phyloP scores from a whole-genome alignment of 2,329 filamentous ascomycete genomes.

The Aspergillus aculeatus region DNA sequence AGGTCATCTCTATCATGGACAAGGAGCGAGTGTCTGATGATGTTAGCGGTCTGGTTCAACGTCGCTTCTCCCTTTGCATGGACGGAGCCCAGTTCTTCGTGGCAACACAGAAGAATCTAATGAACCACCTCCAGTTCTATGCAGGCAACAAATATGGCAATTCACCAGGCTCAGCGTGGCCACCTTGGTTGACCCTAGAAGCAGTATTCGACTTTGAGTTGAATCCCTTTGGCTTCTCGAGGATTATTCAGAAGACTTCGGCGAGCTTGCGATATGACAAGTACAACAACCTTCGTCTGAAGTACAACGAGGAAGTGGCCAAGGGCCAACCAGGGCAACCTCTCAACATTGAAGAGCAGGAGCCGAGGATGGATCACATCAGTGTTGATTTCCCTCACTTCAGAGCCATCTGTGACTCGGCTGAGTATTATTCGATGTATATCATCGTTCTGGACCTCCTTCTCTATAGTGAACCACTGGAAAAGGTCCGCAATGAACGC shows the following conservation, averaged over 20 bases:
- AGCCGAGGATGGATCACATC: slow-evolving; percentile 89
- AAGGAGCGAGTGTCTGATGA: slow-evolving; percentile 88
- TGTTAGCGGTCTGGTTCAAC: slow-evolving; percentile 92
- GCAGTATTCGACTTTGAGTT: slow-evolving; percentile 96
- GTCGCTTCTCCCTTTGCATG: slow-evolving; percentile 90
- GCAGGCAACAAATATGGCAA: slow-evolving; percentile 91
- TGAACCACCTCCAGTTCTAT: slow-evolving; percentile 85
- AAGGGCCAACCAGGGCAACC: slow-evolving; percentile 54
- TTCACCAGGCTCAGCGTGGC: slow-evolving; percentile 82
- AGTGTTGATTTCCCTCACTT: slow-evolving; percentile 96
- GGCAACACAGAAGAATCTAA: slow-evolving; percentile 88
- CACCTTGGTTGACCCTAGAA: slow-evolving; percentile 96
- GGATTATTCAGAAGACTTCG: slow-evolving; percentile 94
- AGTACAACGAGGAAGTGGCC: slow-evolving; percentile 92
- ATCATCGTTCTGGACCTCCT: slow-evolving; percentile 95
- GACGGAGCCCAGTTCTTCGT: slow-evolving; percentile 99
- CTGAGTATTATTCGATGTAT: slow-evolving; percentile 96
- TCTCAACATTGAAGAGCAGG: slow-evolving; percentile 49
- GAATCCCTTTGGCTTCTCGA: slow-evolving; percentile 95
- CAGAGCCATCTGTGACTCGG: slow-evolving; percentile 91
- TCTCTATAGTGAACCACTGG: slow-evolving; percentile 91
- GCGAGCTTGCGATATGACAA: slow-evolving; percentile 95
- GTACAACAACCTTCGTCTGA: slow-evolving; percentile 93
- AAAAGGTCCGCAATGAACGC: slow-evolving; percentile 94
- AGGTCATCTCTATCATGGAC: slow-evolving; percentile 97